These are phyloP conservation scores for Fraxinus angustifolia DNA, from an alignment of 305 asterid genomes.

Conservation along the genomic window DNA sequence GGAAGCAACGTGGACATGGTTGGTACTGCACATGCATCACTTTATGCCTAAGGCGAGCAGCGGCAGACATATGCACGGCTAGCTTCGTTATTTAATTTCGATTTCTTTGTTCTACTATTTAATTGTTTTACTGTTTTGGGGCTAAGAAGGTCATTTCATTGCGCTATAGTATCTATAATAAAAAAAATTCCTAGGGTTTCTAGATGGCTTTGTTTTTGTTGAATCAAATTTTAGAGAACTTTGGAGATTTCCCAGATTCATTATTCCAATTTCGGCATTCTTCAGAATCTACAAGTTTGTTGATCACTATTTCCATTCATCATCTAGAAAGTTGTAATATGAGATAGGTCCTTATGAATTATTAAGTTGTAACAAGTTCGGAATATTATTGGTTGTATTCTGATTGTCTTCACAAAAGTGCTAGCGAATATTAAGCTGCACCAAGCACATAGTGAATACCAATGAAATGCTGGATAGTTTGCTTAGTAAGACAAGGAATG, in stretches of 20 bases:
- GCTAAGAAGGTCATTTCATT: not conserved
- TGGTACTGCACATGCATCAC: not conserved
- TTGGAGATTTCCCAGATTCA: not conserved
- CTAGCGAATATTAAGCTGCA: not conserved
- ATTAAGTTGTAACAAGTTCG: not conserved
- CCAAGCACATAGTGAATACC: not conserved
- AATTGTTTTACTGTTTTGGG: not conserved
- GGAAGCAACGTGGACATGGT: not conserved
- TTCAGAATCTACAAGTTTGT: not conserved
- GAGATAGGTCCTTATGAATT: not conserved
- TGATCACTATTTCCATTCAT: not conserved
- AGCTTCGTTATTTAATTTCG: not conserved
- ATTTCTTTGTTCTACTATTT: not conserved
- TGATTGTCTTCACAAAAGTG: not conserved
- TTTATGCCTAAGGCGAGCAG: not conserved
- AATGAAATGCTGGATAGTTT: not conserved
- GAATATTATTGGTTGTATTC: not conserved
- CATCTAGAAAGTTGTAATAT: not conserved
- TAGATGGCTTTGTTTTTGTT: not conserved
- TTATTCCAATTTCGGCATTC: not conserved
- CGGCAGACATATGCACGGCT: not conserved
- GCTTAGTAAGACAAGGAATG: not conserved
- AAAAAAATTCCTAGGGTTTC: not conserved
- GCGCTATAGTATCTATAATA: not conserved
- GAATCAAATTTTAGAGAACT: not conserved